Base-by-base conservation (phyloP, 2,329 filamentous ascomycete genomes). In the Coniella vitis region DNA sequence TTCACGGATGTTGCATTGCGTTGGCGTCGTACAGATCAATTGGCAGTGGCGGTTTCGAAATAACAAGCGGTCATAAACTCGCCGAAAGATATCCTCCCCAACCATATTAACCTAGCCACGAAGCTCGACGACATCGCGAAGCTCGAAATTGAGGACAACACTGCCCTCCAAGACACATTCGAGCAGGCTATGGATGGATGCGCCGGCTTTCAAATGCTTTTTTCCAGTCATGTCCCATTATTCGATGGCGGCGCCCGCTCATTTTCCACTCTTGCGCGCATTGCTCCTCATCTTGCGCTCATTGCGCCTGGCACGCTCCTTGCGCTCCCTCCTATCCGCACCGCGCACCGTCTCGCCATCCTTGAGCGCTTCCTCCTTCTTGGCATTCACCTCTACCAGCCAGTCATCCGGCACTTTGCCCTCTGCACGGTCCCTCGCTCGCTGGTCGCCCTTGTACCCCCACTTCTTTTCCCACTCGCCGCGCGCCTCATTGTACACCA, bases 401-500 rank as follows among this genome's bases (percentile, higher is more conserved):
- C 90, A 95, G 61, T 95, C 84, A 56, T 81, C 75, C 68, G 94
- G 84, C 17, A 80, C 85, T 43, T 51, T 51, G 19, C 47, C 51
- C 2, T 41, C 44, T 19, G 40, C 36, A 9, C 47, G 32, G 31
- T 51, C 51, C 16, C 45, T 36, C 54, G 83, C 82, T 74, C 93
- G 91, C 68, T 93, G 93, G 66, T 87, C 83, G 53, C 86, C 90
- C 72, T 91, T 86, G 72, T 93, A 95, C 1, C 93, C 93, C 89
- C 91, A 98, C 69, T 90, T 90, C 55, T 87, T 85, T 63, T 89
- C 86, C 89, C 90, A 97, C 65, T 93, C 87, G 56, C 87, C 86
- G 29, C 74, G 86, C 51, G 76, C 81, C 68, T 95, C 87, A 67
- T 97, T 89, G 66, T 84, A 97, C 49, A 85, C 81, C 60, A 90